Evolutionary conservation across 441 rosid genomes (phyloP), one percentile per base, ranked within the genome.

Genomic region (Manihot esculenta): DNA sequence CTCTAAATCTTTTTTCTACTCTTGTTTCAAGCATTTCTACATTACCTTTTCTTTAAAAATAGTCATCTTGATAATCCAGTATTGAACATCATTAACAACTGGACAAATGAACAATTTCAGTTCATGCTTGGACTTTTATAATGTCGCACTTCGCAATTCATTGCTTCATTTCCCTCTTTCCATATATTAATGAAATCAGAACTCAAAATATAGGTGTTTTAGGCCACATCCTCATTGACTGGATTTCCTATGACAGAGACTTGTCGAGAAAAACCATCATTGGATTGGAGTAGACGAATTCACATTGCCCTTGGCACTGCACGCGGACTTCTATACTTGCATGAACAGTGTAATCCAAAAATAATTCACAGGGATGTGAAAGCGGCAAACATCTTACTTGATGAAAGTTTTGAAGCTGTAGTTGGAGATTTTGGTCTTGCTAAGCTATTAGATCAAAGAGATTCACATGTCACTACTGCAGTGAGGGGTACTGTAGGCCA

Each of bases 401-500:
- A 91, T 51, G 97, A 88, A 73, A 83, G 89, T 76, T 91, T 89
- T 71, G 97, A 93, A 84, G 96, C 96, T 21, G 89, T 93, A 3
- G 98, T 93, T 56, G 97, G 98, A 17, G 97, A 93, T 76, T 91
- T 93, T 72, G 97, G 98, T 45, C 88, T 93, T 0, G 97, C 97
- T 12, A 93, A 93, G 79, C 84, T 93, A 69, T 73, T 93, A 69
- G 97, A 93, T 74, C 80, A 81, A 69, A 80, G 84, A 72, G 96
- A 91, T 78, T 89, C 97, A 17, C 98, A 93, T 51, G 94, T 91
- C 54, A 93, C 98, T 3, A 89, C 98, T 1, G 97, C 97, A 0
- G 97, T 93, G 3, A 84, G 97, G 69, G 98, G 98, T 27, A 93
- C 98, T 1, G 88, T 91, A 12, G 98, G 98, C 54, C 97, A 93